Conservation (phyloP, 2,329 filamentous ascomycete genomes). For the Diaporthe humulicola region DNA sequence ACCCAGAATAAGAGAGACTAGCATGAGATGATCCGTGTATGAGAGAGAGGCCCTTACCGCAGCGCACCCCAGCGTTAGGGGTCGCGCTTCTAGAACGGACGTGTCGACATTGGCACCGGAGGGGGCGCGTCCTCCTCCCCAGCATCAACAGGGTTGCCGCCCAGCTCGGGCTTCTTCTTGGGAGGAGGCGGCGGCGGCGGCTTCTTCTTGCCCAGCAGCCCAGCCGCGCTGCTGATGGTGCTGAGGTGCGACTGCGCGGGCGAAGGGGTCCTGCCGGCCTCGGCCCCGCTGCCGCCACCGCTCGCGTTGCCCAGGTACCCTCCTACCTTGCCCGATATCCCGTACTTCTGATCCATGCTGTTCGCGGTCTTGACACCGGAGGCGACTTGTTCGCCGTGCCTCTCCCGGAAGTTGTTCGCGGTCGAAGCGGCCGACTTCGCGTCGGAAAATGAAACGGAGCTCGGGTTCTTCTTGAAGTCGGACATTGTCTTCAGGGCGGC, state of each 20-base stretch:
- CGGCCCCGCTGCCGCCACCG: slow-evolving; percentile 13
- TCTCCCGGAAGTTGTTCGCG: slow-evolving; percentile 77
- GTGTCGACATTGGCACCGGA: slow-evolving; percentile 65
- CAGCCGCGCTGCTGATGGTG: slow-evolving; percentile 38
- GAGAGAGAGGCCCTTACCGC: not conserved
- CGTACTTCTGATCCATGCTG: slow-evolving; percentile 72
- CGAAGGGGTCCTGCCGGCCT: not conserved
- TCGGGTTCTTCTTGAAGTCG: slow-evolving; percentile 71
- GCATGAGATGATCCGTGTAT: not conserved
- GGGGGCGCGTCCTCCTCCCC: slow-evolving; percentile 57
- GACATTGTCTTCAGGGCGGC: slow-evolving; percentile 72
- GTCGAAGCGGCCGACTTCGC: slow-evolving; percentile 70
- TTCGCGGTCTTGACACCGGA: slow-evolving; percentile 70
- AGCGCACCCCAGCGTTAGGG: not conserved
- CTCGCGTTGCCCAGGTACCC: slow-evolving; percentile 41
- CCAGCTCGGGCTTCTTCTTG: slow-evolving; percentile 62
- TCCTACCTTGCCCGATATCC: slow-evolving; percentile 57
- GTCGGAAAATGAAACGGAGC: slow-evolving; percentile 71
- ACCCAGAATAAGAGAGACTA: slow-evolving; percentile 1
- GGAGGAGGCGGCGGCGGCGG: slow-evolving; percentile 63
- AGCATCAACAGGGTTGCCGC: slow-evolving; percentile 29
- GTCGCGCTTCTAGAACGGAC: slow-evolving; percentile 58
- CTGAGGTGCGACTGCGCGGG: slow-evolving; percentile 33
- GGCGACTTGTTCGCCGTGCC: slow-evolving; percentile 77
- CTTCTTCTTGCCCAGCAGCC: slow-evolving; percentile 63